Evolutionary conservation across 768 basidiomycete genomes (phyloP).

Genomic region (Tylopilus subfusipes): DNA sequence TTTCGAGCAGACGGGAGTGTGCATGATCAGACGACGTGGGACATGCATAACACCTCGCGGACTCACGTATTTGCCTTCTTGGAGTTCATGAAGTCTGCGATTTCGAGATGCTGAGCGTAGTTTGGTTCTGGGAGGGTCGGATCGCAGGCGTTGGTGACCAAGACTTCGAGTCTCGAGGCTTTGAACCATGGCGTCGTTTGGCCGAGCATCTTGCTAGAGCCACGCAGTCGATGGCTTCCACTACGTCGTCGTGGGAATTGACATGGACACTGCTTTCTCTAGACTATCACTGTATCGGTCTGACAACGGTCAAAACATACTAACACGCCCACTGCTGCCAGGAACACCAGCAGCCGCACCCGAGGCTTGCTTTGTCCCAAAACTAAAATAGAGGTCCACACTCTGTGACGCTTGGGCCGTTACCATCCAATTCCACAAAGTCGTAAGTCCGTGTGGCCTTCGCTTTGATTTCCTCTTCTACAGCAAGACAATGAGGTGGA

Average conservation of each 20-base stretch:
- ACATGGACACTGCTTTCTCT: too few relatives aligned
- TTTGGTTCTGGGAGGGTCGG: slow-evolving; percentile 85
- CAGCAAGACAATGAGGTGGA: background rate
- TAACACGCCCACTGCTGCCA: too few relatives aligned
- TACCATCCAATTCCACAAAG: background rate
- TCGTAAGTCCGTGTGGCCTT: background rate
- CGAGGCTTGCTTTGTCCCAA: slow-evolving; percentile 1
- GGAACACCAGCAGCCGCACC: too few relatives aligned
- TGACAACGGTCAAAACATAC: too few relatives aligned
- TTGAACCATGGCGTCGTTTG: slow-evolving; percentile 52
- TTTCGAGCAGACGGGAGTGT: background rate
- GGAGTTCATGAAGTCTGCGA: slow-evolving; percentile 87
- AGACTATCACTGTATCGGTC: too few relatives aligned
- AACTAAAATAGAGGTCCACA: background rate
- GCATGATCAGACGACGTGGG: background rate
- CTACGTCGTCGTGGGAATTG: background rate
- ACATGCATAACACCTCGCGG: background rate
- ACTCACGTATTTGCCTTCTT: slow-evolving; percentile 96
- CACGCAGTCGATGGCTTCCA: background rate
- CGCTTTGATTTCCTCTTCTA: slow-evolving; percentile 9
- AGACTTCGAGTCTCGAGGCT: slow-evolving; percentile 62
- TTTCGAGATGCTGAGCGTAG: slow-evolving; percentile 87
- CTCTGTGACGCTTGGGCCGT: slow-evolving; percentile 3
- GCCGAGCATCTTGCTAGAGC: slow-evolving; percentile 45
- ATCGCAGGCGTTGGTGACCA: slow-evolving; percentile 82